Evolutionary conservation across 345 rosid genomes (phyloP), one percentile per base, ranked within the genome.

Genomic region (Salix exigua): DNA sequence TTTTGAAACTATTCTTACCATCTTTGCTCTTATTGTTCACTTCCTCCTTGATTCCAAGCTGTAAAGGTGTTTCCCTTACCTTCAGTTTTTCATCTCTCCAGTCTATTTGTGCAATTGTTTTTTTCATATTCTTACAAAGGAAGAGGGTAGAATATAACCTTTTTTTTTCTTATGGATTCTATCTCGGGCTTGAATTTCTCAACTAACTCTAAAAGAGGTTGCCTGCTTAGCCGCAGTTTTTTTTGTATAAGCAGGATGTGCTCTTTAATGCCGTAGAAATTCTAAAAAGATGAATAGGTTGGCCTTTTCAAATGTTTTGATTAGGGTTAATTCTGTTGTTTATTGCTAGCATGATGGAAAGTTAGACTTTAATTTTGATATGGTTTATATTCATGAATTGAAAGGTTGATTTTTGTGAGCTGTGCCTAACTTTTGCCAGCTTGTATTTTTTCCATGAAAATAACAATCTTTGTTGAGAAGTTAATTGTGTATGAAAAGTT

Each of bases 301-400:
- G 23, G 2, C 42, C 26, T 66, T 33, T 71, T 48, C 38, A 30
- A 23, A 61, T 30, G 37, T 44, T 69, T 70, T 46, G 6, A 7
- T 42, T 76, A 23, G 6, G n/a, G 37, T 31, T 23, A n/a, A 13
- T 26, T 58, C 14, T 61, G 19, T 25, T 28, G 46, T 71, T 77
- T 40, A 16, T 31, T 72, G 13, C 66, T 53, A 38, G 48, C 50
- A 50, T 50, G 66, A 67, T 63, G 50, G 40, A 66, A 78, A 37
- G 50, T 62, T 25, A 66, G 72, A 58, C 64, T 26, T 58, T 70
- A 64, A 28, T 76, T 73, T 77, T 63, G 51, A 18, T 44, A 19
- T 65, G 33, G 10, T 64, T 64, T 30, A 64, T 64, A 33, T 13
- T 30, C 38, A 23, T 58, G 25, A 58, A 58, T 58, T 23, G 62